Conservation (phyloP, 352 stramenopile genomes). For the Phytophthora lateralis region DNA sequence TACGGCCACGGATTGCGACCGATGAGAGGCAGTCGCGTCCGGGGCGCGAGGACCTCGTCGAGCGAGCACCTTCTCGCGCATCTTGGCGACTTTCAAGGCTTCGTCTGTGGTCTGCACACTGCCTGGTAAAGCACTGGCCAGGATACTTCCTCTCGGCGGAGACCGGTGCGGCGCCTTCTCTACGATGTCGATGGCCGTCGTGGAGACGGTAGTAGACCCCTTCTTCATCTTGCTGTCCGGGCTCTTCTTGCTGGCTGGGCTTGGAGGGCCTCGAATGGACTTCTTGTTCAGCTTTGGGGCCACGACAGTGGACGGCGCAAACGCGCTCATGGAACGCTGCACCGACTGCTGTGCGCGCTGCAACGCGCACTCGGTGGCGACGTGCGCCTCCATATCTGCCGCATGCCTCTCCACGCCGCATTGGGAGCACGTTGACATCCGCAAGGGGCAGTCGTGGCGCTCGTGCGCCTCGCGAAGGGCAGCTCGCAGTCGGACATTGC, state of each 20-base stretch:
- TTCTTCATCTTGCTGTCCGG: conserved; percentile 4
- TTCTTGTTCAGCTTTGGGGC: conserved; percentile 30
- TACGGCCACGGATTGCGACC: conserved; percentile 1
- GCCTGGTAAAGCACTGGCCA: conserved; percentile 1
- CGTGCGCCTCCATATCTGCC: conserved; percentile 45
- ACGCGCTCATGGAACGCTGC: conserved; percentile 8
- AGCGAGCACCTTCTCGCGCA: conserved; percentile 54
- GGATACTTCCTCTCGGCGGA: neutral
- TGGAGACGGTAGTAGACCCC: neutral
- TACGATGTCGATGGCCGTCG: conserved; percentile 7
- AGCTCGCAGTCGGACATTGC: conserved; percentile 36
- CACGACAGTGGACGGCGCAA: conserved; percentile 13
- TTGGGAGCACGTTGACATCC: conserved; percentile 41
- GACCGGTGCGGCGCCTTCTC: neutral
- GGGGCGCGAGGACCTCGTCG: conserved; percentile 18
- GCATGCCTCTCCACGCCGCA: conserved; percentile 50
- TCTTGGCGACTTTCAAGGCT: conserved; percentile 43
- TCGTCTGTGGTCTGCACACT: conserved; percentile 28
- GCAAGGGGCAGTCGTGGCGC: conserved; percentile 49
- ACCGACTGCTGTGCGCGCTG: conserved; percentile 32
- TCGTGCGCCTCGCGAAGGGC: conserved; percentile 60
- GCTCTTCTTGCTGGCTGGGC: conserved; percentile 8
- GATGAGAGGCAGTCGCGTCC: conserved; percentile 2
- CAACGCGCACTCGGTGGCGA: conserved; percentile 46
- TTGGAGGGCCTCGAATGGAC: conserved; percentile 17